phyloP scores from a whole-genome alignment of 139 green algal genomes.

The Nannochloris sp. region DNA sequence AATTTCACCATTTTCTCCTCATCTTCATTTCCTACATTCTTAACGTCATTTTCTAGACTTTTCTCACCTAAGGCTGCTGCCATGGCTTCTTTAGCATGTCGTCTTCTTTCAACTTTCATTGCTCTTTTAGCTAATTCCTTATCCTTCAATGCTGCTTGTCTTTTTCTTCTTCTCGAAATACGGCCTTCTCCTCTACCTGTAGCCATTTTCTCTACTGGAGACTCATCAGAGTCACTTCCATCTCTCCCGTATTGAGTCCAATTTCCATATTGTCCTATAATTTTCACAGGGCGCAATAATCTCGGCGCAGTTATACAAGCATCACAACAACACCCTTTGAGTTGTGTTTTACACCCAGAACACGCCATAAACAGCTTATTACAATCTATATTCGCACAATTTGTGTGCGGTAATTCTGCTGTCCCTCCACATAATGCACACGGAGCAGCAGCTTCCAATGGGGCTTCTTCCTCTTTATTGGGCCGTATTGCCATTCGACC shows the following conservation, averaged over 20 bases:
- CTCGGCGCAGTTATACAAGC: constrained; percentile 62
- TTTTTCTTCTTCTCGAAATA: constrained; percentile 7
- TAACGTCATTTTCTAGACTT: not conserved
- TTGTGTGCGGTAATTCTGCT: constrained; percentile 78
- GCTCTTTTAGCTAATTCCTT: constrained; percentile 3
- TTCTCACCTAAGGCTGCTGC: not conserved
- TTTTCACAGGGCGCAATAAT: constrained; percentile 69
- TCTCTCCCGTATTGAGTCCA: constrained; percentile 25
- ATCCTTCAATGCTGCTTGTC: not conserved
- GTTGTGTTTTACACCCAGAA: constrained; percentile 36
- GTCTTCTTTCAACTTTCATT: constrained; percentile 2
- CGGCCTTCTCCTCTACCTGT: constrained; percentile 17
- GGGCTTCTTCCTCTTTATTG: not conserved
- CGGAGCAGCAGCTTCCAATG: constrained; percentile 48
- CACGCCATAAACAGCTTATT: constrained; percentile 90
- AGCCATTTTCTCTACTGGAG: not conserved
- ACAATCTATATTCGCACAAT: constrained; percentile 84
- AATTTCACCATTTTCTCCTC: not conserved
- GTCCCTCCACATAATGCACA: constrained; percentile 64
- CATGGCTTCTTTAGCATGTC: not conserved
- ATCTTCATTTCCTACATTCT: not conserved
- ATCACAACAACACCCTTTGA: constrained; percentile 72
- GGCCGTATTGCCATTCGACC: constrained; percentile 75
- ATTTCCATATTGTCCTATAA: constrained; percentile 40
- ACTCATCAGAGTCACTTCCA: not conserved